Conservation (phyloP, 2,329 filamentous ascomycete species). For the Neonectria ditissima region DNA sequence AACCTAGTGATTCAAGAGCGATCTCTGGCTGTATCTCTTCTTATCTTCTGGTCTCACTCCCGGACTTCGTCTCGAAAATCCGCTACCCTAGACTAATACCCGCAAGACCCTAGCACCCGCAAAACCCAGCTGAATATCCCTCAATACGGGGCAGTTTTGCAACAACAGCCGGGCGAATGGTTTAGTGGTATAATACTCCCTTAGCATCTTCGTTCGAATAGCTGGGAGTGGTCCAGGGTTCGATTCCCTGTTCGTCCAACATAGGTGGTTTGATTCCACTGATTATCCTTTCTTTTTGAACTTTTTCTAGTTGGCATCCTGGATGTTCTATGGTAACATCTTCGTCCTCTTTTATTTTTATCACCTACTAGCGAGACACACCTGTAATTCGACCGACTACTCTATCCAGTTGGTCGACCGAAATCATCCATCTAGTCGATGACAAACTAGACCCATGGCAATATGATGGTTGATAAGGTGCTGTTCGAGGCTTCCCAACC, state of each 20-base stretch:
- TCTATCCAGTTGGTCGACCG: not conserved
- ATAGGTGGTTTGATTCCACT: conserved; percentile 31
- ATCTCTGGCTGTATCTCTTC: too few species aligned
- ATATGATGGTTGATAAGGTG: too few species aligned
- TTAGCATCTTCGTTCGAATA: conserved; percentile 37
- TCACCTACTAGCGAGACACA: not conserved
- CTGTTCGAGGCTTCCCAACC: too few species aligned
- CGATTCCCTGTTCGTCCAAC: conserved; percentile 43
- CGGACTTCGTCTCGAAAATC: not conserved
- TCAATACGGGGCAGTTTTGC: not conserved
- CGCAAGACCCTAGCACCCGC: not conserved
- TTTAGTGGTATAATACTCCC: conserved; percentile 47
- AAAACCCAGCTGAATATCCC: conserved; percentile 17
- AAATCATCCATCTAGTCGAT: not conserved
- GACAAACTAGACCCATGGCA: not conserved
- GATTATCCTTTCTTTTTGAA: conserved; percentile 3
- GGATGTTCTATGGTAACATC: too few species aligned
- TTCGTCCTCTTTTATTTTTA: not conserved
- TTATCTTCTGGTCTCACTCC: not conserved
- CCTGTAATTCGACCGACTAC: not conserved
- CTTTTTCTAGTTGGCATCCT: not conserved
- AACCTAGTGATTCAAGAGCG: not conserved
- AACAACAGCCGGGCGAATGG: conserved; percentile 41
- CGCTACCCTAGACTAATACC: conserved; percentile 16
- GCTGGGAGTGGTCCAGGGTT: conserved; percentile 39